Evolutionary conservation across 306 rosid species (phyloP).

Genomic region (Neltuma alba): DNA sequence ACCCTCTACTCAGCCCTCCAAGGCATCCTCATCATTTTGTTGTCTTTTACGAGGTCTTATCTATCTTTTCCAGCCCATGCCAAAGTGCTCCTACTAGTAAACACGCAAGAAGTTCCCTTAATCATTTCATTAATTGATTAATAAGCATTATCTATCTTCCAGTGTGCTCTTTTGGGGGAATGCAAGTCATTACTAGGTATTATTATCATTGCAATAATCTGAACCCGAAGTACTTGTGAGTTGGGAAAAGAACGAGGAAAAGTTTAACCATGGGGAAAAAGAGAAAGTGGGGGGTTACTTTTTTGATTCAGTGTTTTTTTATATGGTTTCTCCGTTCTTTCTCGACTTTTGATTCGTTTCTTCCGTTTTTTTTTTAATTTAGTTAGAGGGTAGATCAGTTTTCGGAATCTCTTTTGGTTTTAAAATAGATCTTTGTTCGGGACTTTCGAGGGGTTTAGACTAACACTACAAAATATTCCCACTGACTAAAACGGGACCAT

Average conservation of each 20-base stretch:
- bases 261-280: neutral
- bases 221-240: too few species aligned
- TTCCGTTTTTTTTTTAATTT: too few species aligned
- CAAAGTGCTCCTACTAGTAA: neutral
- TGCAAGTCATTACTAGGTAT: neutral
- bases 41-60: constrained; percentile 16
- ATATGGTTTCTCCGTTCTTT: neutral
- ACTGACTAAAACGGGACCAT: neutral
- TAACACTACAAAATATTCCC: too few species aligned
- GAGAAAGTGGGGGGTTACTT: neutral
- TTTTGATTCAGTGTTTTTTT: neutral
- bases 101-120: neutral
- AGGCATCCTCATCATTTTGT: constrained; percentile 20
- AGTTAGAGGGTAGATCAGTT: neutral
- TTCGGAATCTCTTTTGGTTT: neutral
- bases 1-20: neutral
- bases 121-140: neutral
- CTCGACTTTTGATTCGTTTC: neutral
- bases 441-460: too few species aligned
- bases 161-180: neutral
- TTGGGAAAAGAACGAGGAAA: neutral
- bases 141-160: neutral
- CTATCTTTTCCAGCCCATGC: neutral
- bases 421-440: too few species aligned
- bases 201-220: too few species aligned